A percentile compares a stretch with the other conserved stretches of the same genome.
Conservation (phyloP, 225 moss, liverwort and hornwort species). For the Marchantia polymorpha region DNA sequence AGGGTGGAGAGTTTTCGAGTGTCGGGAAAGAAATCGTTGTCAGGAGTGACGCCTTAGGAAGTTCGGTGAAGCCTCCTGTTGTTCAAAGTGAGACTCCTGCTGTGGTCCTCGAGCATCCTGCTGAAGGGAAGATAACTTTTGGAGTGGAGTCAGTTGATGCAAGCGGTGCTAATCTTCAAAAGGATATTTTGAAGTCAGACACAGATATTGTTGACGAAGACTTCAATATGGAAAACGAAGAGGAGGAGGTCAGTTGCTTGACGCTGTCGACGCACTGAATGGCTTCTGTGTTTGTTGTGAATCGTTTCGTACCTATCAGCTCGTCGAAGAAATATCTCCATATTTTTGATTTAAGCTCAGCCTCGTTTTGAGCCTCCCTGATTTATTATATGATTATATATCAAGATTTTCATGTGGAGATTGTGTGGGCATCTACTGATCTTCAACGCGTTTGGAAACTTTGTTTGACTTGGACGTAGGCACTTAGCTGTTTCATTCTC, state of each 20-base stretch:
- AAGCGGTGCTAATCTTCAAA: constrained; percentile 9
- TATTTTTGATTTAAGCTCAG: too few species aligned
- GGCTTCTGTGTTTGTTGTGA: too few species aligned
- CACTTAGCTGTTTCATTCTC: too few species aligned
- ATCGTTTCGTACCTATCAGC: too few species aligned
- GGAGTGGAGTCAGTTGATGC: neutral
- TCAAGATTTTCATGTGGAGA: too few species aligned
- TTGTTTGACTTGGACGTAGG: too few species aligned
- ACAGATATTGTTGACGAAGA: constrained; percentile 61
- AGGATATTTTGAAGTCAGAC: constrained; percentile 31
- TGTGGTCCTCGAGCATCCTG: neutral
- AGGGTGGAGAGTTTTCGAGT: constrained; percentile 17
- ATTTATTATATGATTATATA: too few species aligned
- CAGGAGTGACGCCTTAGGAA: neutral
- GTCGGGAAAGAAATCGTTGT: neutral
- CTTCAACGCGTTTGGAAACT: too few species aligned
- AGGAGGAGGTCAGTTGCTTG: constrained; percentile 46
- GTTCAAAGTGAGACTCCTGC: too few species aligned
- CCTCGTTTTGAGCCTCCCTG: too few species aligned
- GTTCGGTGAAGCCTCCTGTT: neutral
- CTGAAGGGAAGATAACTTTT: neutral
- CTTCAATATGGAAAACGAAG: constrained; percentile 65
- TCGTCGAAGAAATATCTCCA: too few species aligned
- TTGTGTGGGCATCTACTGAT: too few species aligned
- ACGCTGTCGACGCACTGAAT: neutral